A percentile compares a stretch with the other conserved stretches of the same genome.
Conservation (phyloP, 805 yeast genomes). For the Lachancea kluyveri region DNA sequence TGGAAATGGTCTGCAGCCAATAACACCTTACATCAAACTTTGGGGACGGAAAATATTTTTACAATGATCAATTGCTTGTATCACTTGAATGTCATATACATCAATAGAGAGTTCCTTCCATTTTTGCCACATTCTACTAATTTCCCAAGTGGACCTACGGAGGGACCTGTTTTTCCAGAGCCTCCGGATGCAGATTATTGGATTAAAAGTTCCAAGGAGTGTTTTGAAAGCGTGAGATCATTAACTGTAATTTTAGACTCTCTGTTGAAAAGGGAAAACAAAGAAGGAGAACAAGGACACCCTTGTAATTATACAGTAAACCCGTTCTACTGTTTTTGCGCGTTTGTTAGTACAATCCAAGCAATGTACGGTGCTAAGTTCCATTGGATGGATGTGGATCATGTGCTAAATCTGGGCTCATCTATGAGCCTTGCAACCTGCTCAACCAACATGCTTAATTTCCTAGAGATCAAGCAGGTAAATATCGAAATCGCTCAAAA, state of each 20-base stretch:
- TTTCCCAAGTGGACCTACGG: slow-evolving; percentile 8
- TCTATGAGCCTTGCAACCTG: slow-evolving; percentile 3
- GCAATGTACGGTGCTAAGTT: slow-evolving; percentile 8
- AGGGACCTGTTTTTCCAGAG: slow-evolving; percentile 4
- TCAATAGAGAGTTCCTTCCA: slow-evolving; percentile 9
- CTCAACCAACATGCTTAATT: slow-evolving; percentile 1
- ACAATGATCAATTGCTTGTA: slow-evolving; percentile 7
- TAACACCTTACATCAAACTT: no score
- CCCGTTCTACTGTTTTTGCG: slow-evolving; percentile 8
- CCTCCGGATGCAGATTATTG: slow-evolving; percentile 7
- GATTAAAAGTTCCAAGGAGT: slow-evolving; percentile 4
- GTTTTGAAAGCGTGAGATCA: slow-evolving; percentile 4
- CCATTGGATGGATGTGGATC: slow-evolving; percentile 11
- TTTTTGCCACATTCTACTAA: slow-evolving; percentile 6
- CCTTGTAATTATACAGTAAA: slow-evolving; percentile 1
- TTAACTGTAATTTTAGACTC: slow-evolving; percentile 5
- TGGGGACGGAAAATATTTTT: background rate
- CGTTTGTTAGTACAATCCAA: slow-evolving; percentile 8
- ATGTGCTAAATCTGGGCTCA: slow-evolving; percentile 1
- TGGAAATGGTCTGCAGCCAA: slow-evolving; percentile 6
- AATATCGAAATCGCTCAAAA: slow-evolving; percentile 3
- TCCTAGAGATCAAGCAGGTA: slow-evolving; percentile 1
- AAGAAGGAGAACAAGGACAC: background rate
- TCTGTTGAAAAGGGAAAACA: slow-evolving; percentile 1
- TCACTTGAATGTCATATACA: slow-evolving; percentile 2